Conservation (phyloP, 2,329 filamentous ascomycete genomes). For the Penicillium sp. region DNA sequence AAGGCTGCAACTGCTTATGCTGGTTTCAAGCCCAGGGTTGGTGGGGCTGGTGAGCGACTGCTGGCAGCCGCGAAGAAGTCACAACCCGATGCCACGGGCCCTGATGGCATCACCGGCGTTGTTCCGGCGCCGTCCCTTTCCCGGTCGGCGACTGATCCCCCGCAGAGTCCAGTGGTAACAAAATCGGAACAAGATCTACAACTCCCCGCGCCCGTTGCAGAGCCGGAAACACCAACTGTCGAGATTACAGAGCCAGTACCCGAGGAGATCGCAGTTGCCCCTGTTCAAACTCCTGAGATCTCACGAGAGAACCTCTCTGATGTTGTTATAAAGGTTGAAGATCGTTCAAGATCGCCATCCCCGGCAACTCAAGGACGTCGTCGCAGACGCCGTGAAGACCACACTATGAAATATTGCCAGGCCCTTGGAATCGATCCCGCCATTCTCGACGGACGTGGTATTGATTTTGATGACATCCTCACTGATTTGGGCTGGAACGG, state of each 20-base stretch:
- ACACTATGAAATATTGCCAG: conserved; percentile 75
- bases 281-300: conserved; percentile 24
- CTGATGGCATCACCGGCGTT: conserved; percentile 86
- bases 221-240: conserved; percentile 34
- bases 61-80: conserved; percentile 57
- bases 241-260: conserved; percentile 40
- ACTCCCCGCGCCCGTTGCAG: conserved; percentile 12
- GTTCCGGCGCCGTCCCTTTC: conserved; percentile 68
- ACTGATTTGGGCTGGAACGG: conserved; percentile 89
- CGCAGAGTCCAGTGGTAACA: conserved; percentile 31
- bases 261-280: conserved; percentile 31
- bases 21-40: conserved; percentile 81
- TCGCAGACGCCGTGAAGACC: conserved; percentile 65
- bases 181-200: conserved; percentile 33
- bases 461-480: conserved; percentile 78
- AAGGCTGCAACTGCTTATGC: conserved; percentile 73
- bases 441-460: conserved; percentile 72
- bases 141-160: conserved; percentile 44
- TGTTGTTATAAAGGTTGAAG: conserved; percentile 23
- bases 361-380: conserved; percentile 52
- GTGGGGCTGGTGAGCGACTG: conserved; percentile 79
- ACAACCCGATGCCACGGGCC: conserved; percentile 62
- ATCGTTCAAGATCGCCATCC: conserved; percentile 35
- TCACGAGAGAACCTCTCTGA: conserved; percentile 26
- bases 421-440: conserved; percentile 73